Evolutionary conservation across 148 eudicot species (phyloP).

Genomic region (Nepenthes mirabilis): DNA sequence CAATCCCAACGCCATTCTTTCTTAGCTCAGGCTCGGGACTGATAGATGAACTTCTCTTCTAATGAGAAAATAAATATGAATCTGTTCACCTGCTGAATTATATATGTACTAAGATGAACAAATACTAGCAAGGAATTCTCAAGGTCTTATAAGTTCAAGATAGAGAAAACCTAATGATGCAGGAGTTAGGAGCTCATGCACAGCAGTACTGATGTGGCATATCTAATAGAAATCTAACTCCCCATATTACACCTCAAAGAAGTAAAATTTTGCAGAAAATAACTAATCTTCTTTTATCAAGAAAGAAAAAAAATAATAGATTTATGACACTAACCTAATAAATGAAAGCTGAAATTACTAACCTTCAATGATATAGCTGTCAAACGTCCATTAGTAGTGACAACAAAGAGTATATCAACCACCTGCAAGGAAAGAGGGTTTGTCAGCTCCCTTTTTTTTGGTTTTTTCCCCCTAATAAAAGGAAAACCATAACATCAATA

Average conservation of each 20-base stretch:
- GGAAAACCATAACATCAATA: background rate
- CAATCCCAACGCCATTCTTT: too few species aligned
- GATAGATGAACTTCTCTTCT: too few species aligned
- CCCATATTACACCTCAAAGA: background rate
- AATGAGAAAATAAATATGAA: too few species aligned
- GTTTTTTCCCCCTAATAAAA: background rate
- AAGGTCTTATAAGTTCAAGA: too few species aligned
- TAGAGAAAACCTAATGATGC: background rate
- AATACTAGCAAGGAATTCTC: too few species aligned
- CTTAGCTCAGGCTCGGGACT: too few species aligned
- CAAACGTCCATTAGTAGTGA: constrained; percentile 67
- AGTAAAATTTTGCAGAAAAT: background rate
- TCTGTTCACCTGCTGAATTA: too few species aligned
- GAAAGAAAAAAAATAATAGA: constrained; percentile 1
- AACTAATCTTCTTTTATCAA: background rate
- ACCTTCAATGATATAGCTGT: constrained; percentile 58
- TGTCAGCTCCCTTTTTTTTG: too few species aligned
- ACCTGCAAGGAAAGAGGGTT: constrained; percentile 15
- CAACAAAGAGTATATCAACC: constrained; percentile 43
- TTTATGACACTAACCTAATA: background rate
- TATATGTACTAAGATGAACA: too few species aligned
- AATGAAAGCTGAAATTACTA: background rate
- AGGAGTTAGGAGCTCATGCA: background rate
- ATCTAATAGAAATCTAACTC: background rate
- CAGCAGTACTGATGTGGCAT: background rate